These are phyloP conservation scores for Pyrenochaeta sp. DNA, from an alignment of 2,329 filamentous ascomycete genomes.

Conservation along the genomic window DNA sequence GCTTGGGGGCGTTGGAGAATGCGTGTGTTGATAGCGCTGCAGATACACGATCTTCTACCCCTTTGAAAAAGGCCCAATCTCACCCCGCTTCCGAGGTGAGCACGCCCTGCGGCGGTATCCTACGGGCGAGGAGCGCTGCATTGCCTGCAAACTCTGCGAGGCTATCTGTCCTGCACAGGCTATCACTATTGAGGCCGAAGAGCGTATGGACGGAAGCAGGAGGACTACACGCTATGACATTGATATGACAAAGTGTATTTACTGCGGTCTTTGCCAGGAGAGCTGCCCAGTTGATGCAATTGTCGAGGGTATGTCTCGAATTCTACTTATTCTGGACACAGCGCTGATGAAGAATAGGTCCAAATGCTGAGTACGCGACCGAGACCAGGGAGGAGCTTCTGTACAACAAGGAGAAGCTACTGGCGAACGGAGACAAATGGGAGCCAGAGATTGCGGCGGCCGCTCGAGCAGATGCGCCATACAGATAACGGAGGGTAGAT, in stretches of 20 bases:
- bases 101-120: constrained; percentile 96
- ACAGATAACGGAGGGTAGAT: constrained; percentile 44
- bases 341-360: constrained; percentile 54
- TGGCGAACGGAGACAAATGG: constrained; percentile 80
- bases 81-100: constrained; percentile 96
- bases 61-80: constrained; percentile 98
- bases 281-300: constrained; percentile 98
- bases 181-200: constrained; percentile 98
- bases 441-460: constrained; percentile 94
- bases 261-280: constrained; percentile 99
- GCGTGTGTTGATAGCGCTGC: constrained; percentile 36
- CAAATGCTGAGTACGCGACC: constrained; percentile 78
- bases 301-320: constrained; percentile 67
- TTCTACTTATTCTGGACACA: neutral
- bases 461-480: constrained; percentile 92
- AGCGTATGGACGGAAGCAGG: constrained; percentile 93
- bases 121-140: constrained; percentile 97
- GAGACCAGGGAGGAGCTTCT: constrained; percentile 90
- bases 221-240: constrained; percentile 98
- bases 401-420: constrained; percentile 96
- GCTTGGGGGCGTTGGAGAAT: constrained; percentile 4
- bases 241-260: constrained; percentile 99
- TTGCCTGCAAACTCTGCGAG: constrained; percentile 99
- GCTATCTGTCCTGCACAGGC: constrained; percentile 97
- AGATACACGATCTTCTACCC: constrained; percentile 99